phyloP scores from a whole-genome alignment of 2,329 filamentous ascomycete species.

The Ustilaginoidea virens region DNA sequence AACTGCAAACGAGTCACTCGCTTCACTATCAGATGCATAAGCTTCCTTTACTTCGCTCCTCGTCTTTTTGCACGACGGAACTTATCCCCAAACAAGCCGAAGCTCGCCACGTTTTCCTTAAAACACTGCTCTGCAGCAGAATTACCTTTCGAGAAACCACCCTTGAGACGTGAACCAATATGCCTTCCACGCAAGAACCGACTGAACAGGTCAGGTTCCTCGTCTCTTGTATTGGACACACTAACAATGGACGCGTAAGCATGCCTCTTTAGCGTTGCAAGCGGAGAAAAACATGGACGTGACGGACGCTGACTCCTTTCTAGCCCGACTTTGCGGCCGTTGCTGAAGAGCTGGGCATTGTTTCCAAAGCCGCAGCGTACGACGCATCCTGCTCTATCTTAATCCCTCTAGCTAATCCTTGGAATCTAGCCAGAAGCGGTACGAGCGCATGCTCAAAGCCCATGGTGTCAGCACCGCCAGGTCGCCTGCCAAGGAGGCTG shows the following conservation, averaged over 20 bases:
- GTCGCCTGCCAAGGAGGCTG: constrained; percentile 4
- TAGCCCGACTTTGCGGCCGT: constrained; percentile 52
- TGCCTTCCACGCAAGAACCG: constrained; percentile 20
- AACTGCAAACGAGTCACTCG: too few relatives aligned
- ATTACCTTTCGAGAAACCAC: too few relatives aligned
- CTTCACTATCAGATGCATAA: too few relatives aligned
- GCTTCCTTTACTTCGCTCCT: too few relatives aligned
- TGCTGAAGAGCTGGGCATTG: constrained; percentile 46
- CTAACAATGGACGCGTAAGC: constrained; percentile 42
- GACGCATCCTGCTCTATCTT: too few relatives aligned
- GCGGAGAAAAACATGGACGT: constrained; percentile 3
- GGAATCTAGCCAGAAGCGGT: constrained; percentile 57
- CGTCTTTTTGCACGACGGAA: too few relatives aligned
- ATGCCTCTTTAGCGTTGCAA: neutral
- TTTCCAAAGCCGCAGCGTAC: constrained; percentile 55
- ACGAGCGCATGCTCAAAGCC: constrained; percentile 48
- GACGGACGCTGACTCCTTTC: neutral
- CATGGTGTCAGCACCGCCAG: constrained; percentile 26
- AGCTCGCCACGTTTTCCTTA: neutral
- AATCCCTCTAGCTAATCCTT: too few relatives aligned
- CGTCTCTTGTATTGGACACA: constrained; percentile 47
- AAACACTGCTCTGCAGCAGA: neutral
- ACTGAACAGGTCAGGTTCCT: constrained; percentile 49
- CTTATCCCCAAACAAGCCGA: too few relatives aligned
- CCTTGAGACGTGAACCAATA: too few relatives aligned